These are phyloP conservation scores for Vanrija humicola DNA, from an alignment of 1,284 basidiomycete genomes.

Conservation along the genomic window DNA sequence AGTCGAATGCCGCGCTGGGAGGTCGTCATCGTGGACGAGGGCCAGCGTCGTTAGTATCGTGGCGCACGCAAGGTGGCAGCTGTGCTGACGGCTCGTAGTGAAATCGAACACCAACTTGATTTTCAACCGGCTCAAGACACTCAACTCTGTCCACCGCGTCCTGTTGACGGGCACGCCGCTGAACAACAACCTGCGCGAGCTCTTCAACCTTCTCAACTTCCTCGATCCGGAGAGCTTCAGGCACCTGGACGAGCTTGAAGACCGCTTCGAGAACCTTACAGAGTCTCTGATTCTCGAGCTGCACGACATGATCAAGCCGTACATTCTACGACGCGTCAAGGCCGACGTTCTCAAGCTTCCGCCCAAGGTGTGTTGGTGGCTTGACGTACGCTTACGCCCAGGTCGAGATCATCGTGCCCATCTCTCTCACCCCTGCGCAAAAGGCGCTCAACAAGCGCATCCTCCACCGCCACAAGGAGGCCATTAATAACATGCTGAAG, in stretches of 20 bases:
- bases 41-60: constrained; percentile 57
- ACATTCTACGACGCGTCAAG: constrained; percentile 89
- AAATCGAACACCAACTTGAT: constrained; percentile 72
- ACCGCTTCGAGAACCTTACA: constrained; percentile 64
- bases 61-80: constrained; percentile 11
- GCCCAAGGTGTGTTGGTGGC: constrained; percentile 62
- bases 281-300: constrained; percentile 74
- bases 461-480: constrained; percentile 49
- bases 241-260: constrained; percentile 61
- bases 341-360: constrained; percentile 87
- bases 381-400: constrained; percentile 13
- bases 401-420: constrained; percentile 72
- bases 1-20: constrained; percentile 84
- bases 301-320: constrained; percentile 73
- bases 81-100: constrained; percentile 52
- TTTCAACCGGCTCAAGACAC: constrained; percentile 74
- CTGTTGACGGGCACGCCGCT: constrained; percentile 94
- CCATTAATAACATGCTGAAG: constrained; percentile 27
- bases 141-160: constrained; percentile 74
- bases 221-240: constrained; percentile 65
- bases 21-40: constrained; percentile 85
- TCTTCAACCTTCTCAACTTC: constrained; percentile 94
- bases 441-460: constrained; percentile 84
- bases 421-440: constrained; percentile 83
- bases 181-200: constrained; percentile 92